Percentiles rank a stretch among this genome's conserved stretches.
These are phyloP conservation scores for Tetramitus jugosus DNA, from an alignment of 208 protist species.

Conservation along the genomic window DNA sequence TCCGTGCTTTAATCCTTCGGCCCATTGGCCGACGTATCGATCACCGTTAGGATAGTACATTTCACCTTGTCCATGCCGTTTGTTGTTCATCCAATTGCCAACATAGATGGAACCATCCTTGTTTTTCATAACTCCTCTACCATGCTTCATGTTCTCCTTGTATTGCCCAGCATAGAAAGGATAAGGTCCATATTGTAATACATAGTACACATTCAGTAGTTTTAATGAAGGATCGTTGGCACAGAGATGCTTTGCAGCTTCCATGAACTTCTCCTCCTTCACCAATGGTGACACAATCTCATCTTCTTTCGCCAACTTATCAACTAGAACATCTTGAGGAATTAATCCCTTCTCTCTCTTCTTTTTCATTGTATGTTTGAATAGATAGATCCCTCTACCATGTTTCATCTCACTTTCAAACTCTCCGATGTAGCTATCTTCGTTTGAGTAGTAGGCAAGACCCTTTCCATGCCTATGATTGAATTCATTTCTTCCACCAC, in stretches of 20 bases:
- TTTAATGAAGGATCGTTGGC: neutral
- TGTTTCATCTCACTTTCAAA: neutral
- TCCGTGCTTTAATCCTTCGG: neutral
- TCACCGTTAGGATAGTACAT: conserved; percentile 15
- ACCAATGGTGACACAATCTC: neutral
- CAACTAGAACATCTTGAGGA: neutral
- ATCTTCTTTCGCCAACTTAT: neutral
- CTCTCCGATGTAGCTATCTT: neutral
- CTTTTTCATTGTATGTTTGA: neutral
- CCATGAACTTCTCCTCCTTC: neutral
- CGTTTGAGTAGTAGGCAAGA: neutral
- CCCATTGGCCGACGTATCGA: neutral
- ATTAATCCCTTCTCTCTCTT: neutral
- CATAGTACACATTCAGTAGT: neutral
- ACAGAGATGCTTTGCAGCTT: neutral
- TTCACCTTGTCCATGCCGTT: neutral
- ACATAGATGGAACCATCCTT: neutral
- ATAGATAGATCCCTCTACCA: neutral
- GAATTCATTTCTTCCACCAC: neutral
- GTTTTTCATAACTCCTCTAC: neutral
- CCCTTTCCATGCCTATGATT: neutral
- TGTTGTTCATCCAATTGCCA: neutral
- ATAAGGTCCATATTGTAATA: conserved; percentile 9
- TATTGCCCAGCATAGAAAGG: conserved; percentile 1
- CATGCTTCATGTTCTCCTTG: neutral